Base-by-base conservation (phyloP, 345 rosid genomes). In the Citrus medica region DNA sequence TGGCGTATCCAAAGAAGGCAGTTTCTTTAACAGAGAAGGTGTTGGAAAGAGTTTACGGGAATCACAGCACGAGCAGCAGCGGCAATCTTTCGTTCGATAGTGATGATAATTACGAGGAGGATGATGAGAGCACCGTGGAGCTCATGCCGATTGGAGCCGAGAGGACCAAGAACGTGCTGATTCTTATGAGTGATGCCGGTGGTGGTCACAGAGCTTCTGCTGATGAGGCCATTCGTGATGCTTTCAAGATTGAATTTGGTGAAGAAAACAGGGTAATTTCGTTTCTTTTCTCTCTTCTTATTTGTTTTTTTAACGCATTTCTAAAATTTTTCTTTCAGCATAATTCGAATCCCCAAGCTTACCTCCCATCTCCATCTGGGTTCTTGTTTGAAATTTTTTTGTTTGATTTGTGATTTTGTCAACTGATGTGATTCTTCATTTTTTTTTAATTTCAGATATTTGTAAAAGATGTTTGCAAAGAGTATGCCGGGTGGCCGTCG, bases 151-250 rank as follows among this genome's bases (percentile, higher is more conserved):
- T 96, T 83, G 98, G 97, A 33, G 97, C 95, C 1, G 89, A 89
- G 76, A 90, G 94, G 83, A 90, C 92, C 8, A 96, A 96, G 83
- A 94, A 84, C 67, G 92, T 96, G 30, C 71, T 96, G 88, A 96
- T 96, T 79, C 91, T 96, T 77, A 96, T 96, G 99, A 96, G 98
- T 71, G 99, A 96, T 24, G 94, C 99, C 1, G 99, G 99, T 1
- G 98, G 99, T 0, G 97, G 97, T 13, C 99, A 96, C 79, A 88
- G 99, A 67, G 97, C 98, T 63, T 94, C 98, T 0, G 98, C 99
- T 33, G 6, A 33, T 25, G 98, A 96, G 84, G 98, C 99, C 75
- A 96, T 94, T 73, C 88, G 92, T 2, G 98, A 94, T 27, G 97
- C 99, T 28, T 96, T 94, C 79, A 84, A 75, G 78, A 81, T 91